Conservation (phyloP, 345 rosid genomes). For the Eucalyptus urophylla region DNA sequence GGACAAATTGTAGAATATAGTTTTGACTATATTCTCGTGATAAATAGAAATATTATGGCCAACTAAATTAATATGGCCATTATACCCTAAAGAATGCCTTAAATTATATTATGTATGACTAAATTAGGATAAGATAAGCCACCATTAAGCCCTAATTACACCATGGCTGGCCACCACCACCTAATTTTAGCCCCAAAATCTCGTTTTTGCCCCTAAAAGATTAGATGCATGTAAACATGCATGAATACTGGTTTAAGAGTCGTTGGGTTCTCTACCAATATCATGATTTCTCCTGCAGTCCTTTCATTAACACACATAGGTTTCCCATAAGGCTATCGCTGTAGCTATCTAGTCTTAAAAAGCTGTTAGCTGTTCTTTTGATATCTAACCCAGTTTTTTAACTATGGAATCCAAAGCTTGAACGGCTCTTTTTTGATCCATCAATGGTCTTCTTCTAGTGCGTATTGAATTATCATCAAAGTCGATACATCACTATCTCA, state of each 20-base stretch:
- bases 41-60: no score
- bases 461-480: not conserved
- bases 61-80: no score
- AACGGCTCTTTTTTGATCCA: not conserved
- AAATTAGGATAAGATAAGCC: no score
- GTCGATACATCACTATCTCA: not conserved
- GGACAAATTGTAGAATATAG: no score
- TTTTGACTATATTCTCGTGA: no score
- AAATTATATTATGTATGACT: no score
- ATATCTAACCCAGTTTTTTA: not conserved
- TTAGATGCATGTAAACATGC: no score
- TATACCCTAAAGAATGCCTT: no score
- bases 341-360: not conserved
- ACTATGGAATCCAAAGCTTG: not conserved
- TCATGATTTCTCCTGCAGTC: not conserved
- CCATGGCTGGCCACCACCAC: no score
- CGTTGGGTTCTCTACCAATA: not conserved
- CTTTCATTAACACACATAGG: not conserved
- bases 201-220: no score
- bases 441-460: not conserved
- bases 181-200: no score
- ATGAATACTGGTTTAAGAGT: not conserved
- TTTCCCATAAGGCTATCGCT: not conserved
- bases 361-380: not conserved
- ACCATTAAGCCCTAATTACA: no score